Evolutionary conservation across 179 eudicot genomes (phyloP).

Genomic region (Corrigiola litoralis): DNA sequence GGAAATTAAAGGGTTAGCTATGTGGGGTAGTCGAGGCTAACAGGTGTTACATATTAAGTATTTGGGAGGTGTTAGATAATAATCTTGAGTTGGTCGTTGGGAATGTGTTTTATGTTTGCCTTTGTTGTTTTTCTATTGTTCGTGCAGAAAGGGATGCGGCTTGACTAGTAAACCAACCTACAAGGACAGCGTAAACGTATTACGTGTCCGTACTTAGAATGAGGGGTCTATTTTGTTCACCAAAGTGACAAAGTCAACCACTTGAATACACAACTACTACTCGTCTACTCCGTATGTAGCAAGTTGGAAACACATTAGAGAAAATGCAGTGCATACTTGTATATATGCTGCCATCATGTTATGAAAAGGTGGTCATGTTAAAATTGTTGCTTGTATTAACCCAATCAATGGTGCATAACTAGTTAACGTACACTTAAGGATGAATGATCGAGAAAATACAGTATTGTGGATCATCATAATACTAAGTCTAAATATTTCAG

Average conservation of each 20-base stretch:
- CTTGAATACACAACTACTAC: background rate
- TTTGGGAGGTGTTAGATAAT: background rate
- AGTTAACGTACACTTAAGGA: too few relatives aligned
- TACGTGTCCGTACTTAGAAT: too few relatives aligned
- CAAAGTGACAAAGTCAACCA: slow-evolving; percentile 3
- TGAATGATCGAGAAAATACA: too few relatives aligned
- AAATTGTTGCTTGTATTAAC: too few relatives aligned
- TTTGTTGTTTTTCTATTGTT: background rate
- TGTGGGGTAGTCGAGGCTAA: background rate
- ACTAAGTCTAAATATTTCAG: too few relatives aligned
- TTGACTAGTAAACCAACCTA: slow-evolving; percentile 5
- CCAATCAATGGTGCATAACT: too few relatives aligned
- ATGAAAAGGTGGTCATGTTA: too few relatives aligned
- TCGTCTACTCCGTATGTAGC: background rate
- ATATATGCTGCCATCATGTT: too few relatives aligned
- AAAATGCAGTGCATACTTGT: too few relatives aligned
- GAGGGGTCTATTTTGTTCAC: background rate
- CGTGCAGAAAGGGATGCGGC: slow-evolving; percentile 16
- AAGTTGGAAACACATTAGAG: background rate
- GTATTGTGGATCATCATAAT: too few relatives aligned
- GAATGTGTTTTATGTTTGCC: background rate
- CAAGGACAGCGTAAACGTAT: background rate
- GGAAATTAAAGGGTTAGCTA: background rate
- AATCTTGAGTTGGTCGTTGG: slow-evolving; percentile 3
- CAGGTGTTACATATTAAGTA: background rate